These are phyloP conservation scores for Blastomyces gilchristii DNA, from an alignment of 2,329 filamentous ascomycete species.

Conservation along the genomic window DNA sequence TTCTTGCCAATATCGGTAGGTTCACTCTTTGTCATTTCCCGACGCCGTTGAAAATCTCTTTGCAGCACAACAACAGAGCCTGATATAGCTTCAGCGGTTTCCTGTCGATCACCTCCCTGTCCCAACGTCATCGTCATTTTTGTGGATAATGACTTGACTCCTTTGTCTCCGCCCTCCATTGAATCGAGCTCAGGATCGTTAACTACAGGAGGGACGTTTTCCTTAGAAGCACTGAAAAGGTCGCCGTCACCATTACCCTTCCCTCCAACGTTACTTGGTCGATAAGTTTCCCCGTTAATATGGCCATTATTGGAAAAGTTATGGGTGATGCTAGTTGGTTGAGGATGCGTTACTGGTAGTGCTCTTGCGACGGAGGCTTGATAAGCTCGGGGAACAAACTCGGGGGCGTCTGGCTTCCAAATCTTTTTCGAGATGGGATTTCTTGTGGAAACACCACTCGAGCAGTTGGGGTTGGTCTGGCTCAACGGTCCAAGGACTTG, in stretches of 20 bases:
- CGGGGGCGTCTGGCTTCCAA: constrained; percentile 33
- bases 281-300: neutral
- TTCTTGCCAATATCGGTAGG: constrained; percentile 9
- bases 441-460: constrained; percentile 9
- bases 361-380: neutral
- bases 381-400: constrained; percentile 27
- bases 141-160: neutral
- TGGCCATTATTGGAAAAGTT: neutral
- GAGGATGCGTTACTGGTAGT: neutral
- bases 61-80: neutral
- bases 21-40: constrained; percentile 17
- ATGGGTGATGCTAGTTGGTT: neutral
- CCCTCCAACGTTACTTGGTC: neutral
- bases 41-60: constrained; percentile 9
- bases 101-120: neutral
- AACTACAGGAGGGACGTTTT: neutral
- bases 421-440: constrained; percentile 10
- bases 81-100: neutral
- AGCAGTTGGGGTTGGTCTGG: neutral
- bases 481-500: neutral
- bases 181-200: neutral
- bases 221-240: neutral
- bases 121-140: neutral
- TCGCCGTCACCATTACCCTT: neutral
- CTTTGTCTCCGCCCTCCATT: neutral